These are phyloP conservation scores for Bocquillonia castaneifolia DNA, from an alignment of 441 rosid genomes.

Conservation along the genomic window DNA sequence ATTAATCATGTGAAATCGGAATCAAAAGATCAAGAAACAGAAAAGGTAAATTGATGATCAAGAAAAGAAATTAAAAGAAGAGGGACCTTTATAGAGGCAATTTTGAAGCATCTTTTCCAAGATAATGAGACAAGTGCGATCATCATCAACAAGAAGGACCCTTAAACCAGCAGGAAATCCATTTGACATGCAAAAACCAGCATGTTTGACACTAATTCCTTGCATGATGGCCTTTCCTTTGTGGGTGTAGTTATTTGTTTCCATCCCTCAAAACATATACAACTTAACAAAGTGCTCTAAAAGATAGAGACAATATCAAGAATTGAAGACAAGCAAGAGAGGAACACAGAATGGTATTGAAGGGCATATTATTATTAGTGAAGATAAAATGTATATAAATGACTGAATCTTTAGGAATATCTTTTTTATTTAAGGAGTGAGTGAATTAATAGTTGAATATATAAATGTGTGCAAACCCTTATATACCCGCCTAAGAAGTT, in stretches of 20 bases:
- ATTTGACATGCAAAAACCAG: background rate
- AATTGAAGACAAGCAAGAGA: background rate
- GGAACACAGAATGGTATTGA: background rate
- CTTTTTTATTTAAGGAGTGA: background rate
- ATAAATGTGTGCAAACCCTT: background rate
- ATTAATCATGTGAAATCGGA: background rate
- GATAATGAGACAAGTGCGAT: conserved; percentile 18
- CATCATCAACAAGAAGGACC: conserved; percentile 34
- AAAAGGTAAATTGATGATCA: background rate
- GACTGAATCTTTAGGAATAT: background rate
- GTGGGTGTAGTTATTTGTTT: background rate
- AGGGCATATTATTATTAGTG: background rate
- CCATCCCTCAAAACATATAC: conserved; percentile 43
- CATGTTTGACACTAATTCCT: background rate
- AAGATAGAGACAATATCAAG: background rate
- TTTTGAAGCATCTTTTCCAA: conserved; percentile 23
- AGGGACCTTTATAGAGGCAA: conserved; percentile 26
- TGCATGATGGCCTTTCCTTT: background rate
- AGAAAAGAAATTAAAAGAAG: too few relatives aligned
- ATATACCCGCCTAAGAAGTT: background rate
- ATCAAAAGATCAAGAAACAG: too few relatives aligned
- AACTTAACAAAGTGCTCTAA: background rate
- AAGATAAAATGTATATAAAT: background rate
- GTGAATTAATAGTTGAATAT: background rate
- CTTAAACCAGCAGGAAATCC: conserved; percentile 25